Conservation (phyloP, 345 rosid genomes). For the Litchi chinensis region DNA sequence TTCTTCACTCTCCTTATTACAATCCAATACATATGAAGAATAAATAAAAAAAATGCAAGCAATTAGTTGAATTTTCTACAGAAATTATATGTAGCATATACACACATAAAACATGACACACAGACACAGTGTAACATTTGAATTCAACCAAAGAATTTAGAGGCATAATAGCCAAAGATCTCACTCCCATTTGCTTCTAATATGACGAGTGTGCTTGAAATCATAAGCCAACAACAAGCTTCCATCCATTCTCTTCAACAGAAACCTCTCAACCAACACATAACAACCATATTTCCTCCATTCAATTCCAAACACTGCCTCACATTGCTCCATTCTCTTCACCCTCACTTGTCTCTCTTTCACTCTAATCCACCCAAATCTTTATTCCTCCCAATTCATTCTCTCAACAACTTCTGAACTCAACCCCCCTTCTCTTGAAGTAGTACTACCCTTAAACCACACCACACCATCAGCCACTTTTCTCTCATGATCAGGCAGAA, state of each 20-base stretch:
- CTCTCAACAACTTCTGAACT: constrained; percentile 38
- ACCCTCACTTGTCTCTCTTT: constrained; percentile 19
- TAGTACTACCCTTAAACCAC: constrained; percentile 25
- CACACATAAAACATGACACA: too few species aligned
- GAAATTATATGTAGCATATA: too few species aligned
- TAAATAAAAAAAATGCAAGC: too few species aligned
- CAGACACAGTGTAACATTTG: too few species aligned
- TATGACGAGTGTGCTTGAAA: constrained; percentile 43
- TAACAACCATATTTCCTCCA: constrained; percentile 63
- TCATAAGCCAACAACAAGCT: constrained; percentile 51
- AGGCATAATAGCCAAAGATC: too few species aligned
- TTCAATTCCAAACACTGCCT: constrained; percentile 17
- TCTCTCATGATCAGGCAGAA: not conserved
- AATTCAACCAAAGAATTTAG: too few species aligned
- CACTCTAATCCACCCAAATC: constrained; percentile 44
- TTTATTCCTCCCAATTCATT: constrained; percentile 47
- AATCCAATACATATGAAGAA: too few species aligned
- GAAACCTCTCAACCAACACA: constrained; percentile 70
- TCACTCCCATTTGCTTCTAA: constrained; percentile 41
- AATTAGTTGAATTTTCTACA: too few species aligned
- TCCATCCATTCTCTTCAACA: constrained; percentile 70
- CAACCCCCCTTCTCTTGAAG: constrained; percentile 28
- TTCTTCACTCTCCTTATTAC: too few species aligned
- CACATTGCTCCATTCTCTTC: constrained; percentile 26
- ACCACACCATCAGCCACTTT: constrained; percentile 28